Evolutionary conservation across 805 yeast genomes (phyloP), one percentile per base, ranked within the genome.

Genomic region (Grigorovia yakushimaensis): DNA sequence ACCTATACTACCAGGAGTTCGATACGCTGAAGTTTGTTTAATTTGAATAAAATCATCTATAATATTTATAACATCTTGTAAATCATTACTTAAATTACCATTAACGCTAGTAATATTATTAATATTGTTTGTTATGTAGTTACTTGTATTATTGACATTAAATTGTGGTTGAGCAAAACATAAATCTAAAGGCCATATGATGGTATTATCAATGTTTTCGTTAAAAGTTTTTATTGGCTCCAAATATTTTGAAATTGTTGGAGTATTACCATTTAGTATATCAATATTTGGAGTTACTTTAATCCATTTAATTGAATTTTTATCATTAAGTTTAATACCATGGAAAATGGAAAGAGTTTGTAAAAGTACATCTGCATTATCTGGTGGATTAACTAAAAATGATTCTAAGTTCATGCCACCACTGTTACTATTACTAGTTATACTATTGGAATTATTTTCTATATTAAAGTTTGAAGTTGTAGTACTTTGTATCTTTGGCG

Each of bases 171-270:
- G 93, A 4, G 78, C 67, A 48, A 77, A 69, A 55, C 89, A 82
- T 19, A 84, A 65, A 42, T 75, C 77, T 55, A 82, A 65, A 0
- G 94, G 94, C 94, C 94, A 85, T 41, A 78, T 63, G 1, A 84
- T 74, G 47, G 71, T 78, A 55, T 81, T 80, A 1, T 36, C 42
- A 30, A 24, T 21, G 19, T 19, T 41, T 18, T 24, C 20, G 7
- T 33, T 33, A 23, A 69, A 70, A 52, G 75, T 76, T 27, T 69
- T 71, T 3, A 77, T 78, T 0, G 73, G 68, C 44, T 67, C 69
- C 42, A 81, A 68, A 59, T 76, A 84, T 21, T 71, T 69, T 11
- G 88, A 69, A 2, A 84, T 73, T 10, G 70, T 70, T 0, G 88
- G 81, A 0, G 89, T 79, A 53, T 78, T 73, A 20, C 83, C 84